Evolutionary conservation across 2,329 filamentous ascomycete species (phyloP).

Genomic region (Tolypocladium nubicola): DNA sequence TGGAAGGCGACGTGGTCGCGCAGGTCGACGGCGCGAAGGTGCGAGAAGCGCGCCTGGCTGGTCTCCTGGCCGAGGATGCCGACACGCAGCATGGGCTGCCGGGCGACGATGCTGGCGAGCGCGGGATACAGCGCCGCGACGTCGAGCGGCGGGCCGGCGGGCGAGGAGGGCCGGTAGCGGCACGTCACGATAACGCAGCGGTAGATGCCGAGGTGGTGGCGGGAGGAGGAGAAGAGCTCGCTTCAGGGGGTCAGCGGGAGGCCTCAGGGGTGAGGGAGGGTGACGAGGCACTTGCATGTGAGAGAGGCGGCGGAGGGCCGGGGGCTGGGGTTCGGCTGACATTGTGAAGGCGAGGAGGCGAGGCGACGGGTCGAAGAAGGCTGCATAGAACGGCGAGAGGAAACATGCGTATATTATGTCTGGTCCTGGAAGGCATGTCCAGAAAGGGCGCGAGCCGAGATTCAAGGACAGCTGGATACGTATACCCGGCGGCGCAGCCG

Average conservation of each 20-base stretch:
- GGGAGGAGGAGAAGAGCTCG: conserved; percentile 33
- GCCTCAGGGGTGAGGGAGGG: background rate
- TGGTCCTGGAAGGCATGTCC: background rate
- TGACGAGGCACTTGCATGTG: background rate
- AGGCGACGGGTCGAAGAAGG: too few relatives aligned
- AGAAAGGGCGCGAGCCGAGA: background rate
- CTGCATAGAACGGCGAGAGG: too few relatives aligned
- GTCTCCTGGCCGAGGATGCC: conserved; percentile 35
- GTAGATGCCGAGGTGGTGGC: conserved; percentile 36
- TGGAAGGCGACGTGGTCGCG: conserved; percentile 28
- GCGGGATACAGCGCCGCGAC: conserved; percentile 22
- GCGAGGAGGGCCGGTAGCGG: conserved; percentile 24
- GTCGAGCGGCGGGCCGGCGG: conserved; percentile 2
- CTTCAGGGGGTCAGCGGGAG: conserved; percentile 14
- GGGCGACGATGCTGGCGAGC: conserved; percentile 26
- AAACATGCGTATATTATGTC: background rate
- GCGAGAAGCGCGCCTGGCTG: conserved; percentile 31
- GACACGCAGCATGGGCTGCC: conserved; percentile 36
- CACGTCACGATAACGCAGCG: conserved; percentile 34
- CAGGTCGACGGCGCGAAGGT: conserved; percentile 31
- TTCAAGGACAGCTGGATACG: background rate
- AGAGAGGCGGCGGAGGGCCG: conserved; percentile 1
- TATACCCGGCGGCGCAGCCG: too few relatives aligned
- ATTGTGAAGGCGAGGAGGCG: background rate
- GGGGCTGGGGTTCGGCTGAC: background rate